These are phyloP conservation scores for Umbelopsis sp. DNA, from an alignment of 192 early-diverging fungal species.

Conservation along the genomic window DNA sequence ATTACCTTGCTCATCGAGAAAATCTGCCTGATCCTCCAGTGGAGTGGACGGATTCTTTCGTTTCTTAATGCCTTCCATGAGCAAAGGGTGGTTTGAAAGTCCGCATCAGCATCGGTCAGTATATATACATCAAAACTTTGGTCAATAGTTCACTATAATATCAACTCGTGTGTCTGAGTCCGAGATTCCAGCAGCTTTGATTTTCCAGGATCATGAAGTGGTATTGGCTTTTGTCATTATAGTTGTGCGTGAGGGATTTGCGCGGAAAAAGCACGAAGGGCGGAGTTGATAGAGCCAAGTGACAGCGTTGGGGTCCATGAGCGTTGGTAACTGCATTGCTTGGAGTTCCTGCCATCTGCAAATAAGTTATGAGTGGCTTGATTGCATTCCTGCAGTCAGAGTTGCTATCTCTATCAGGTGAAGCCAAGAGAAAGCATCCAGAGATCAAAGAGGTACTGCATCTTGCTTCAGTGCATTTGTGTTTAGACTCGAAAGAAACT, in stretches of 20 bases:
- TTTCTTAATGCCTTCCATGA: conserved; percentile 20
- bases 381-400: conserved; percentile 74
- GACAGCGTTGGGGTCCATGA: conserved; percentile 2
- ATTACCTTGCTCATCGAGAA: conserved; percentile 24
- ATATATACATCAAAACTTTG: no score
- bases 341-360: conserved; percentile 10
- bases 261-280: neutral
- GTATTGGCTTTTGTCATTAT: no score
- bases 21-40: conserved; percentile 17
- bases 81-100: conserved; percentile 9
- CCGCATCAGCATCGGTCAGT: neutral
- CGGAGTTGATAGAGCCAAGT: neutral
- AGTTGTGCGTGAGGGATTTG: neutral
- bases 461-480: neutral
- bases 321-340: conserved; percentile 3
- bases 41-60: neutral
- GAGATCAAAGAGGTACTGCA: conserved; percentile 92
- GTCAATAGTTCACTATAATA: no score
- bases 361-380: conserved; percentile 48
- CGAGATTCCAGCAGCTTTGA: neutral
- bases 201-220: no score
- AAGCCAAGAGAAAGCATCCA: conserved; percentile 86
- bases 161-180: neutral
- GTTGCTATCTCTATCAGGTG: conserved; percentile 80
- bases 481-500: neutral